Evolutionary conservation across 2,329 filamentous ascomycete species (phyloP), one percentile per base, ranked within the genome.

Genomic region (Penicillium sp.): DNA sequence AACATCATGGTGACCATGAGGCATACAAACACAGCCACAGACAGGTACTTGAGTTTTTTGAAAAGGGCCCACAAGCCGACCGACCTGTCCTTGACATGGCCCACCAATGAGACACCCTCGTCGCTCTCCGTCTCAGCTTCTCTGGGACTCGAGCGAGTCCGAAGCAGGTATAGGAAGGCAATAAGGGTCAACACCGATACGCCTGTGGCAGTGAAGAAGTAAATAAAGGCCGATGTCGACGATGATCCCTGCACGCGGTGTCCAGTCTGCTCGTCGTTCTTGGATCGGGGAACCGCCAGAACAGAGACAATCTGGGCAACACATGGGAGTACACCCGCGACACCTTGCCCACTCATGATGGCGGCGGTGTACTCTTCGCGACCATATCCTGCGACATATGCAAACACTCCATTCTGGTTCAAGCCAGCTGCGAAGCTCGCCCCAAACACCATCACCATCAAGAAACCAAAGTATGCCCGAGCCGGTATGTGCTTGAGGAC

Each of bases 1-100:
- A 93, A 83, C 91, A 98, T 97, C 46, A 98, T 97, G 43, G 90
- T 90, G 46, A 91, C 72, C 37, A 78, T 72, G 62, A 97, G 97
- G 63, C 85, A 90, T 54, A 90, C 66, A 60, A 88, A 89, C 11
- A 96, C 81, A 6, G 87, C 81, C n/a, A 77, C 73, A 0, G 88
- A 81, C 11, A 90, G 76, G 81, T 86, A 94, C 61, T 80, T 82
- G 39, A 97, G 79, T 67, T 95, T 95, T 51, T 73, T 73, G 59
- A 93, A 83, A 3, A 97, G 79, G 1, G 74, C 74, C 55, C 73
- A 73, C 54, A 96, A 77, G 9, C 81, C 73, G 2, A 86, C 72
- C 1, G 70, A 61, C 50, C 78, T 78, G 42, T 59, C 54, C 37
- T 60, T 55, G 3, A 57, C 55, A 9, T 37, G 48, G 9, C 48